Evolutionary conservation across 352 stramenopile species (phyloP).

Genomic region (Pythium aquatile): DNA sequence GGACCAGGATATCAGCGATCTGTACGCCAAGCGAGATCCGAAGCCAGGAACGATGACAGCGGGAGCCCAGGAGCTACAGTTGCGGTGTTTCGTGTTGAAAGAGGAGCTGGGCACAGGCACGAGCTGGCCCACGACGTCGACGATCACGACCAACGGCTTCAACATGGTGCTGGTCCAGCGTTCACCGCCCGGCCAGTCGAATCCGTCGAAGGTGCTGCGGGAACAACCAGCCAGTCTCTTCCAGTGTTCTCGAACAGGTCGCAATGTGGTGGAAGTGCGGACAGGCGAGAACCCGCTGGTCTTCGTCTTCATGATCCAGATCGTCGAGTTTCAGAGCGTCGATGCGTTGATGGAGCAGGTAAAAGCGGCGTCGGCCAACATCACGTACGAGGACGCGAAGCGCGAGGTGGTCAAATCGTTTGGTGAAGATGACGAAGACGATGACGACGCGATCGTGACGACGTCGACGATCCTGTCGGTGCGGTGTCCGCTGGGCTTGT

Average conservation of each 20-base stretch:
- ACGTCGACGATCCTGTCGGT: slow-evolving; percentile 88
- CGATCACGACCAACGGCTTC: slow-evolving; percentile 74
- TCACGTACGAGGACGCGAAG: slow-evolving; percentile 75
- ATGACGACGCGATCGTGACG: slow-evolving; percentile 82
- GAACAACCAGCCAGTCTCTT: slow-evolving; percentile 78
- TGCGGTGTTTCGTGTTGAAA: slow-evolving; percentile 77
- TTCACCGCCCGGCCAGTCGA: slow-evolving; percentile 66
- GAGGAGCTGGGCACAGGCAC: slow-evolving; percentile 66
- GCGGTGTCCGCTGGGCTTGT: slow-evolving; percentile 84
- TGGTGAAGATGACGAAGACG: slow-evolving; percentile 72
- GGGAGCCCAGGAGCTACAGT: slow-evolving; percentile 66
- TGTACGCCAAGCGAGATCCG: slow-evolving; percentile 56
- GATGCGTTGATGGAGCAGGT: slow-evolving; percentile 65
- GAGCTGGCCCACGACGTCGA: slow-evolving; percentile 67
- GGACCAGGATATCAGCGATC: slow-evolving; percentile 71
- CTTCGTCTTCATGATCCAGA: slow-evolving; percentile 73
- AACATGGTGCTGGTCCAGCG: slow-evolving; percentile 39
- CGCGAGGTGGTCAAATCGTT: slow-evolving; percentile 81
- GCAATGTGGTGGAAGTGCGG: slow-evolving; percentile 73
- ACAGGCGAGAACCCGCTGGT: slow-evolving; percentile 59
- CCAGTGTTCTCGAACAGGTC: slow-evolving; percentile 58
- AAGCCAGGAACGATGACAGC: slow-evolving; percentile 53
- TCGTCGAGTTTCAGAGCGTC: slow-evolving; percentile 66
- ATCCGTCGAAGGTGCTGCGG: slow-evolving; percentile 78
- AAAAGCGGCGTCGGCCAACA: slow-evolving; percentile 48